Conservation (phyloP, 208 protist species). For the Acanthamoeba triangularis region DNA sequence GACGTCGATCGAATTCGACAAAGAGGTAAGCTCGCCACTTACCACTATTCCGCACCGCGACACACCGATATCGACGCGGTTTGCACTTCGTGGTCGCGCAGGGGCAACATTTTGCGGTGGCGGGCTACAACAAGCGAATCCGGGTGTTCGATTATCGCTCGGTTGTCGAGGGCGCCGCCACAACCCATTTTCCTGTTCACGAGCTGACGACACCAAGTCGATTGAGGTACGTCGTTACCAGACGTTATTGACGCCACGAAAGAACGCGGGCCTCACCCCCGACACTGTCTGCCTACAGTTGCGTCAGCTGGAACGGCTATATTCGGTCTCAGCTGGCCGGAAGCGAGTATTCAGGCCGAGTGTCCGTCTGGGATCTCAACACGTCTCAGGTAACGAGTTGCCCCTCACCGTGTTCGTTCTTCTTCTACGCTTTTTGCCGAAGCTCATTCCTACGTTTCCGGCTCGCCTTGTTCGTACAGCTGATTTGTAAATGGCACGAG, state of each 20-base stretch:
- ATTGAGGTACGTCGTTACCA: constrained; percentile 44
- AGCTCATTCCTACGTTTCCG: neutral
- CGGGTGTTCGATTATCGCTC: constrained; percentile 43
- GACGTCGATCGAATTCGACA: constrained; percentile 27
- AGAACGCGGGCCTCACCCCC: neutral
- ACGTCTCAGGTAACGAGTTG: neutral
- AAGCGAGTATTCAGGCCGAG: constrained; percentile 80
- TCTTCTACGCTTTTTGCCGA: neutral
- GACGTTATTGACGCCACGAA: neutral
- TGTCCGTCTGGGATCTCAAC: constrained; percentile 81
- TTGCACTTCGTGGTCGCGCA: neutral
- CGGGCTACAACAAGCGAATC: constrained; percentile 63
- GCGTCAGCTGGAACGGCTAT: constrained; percentile 83
- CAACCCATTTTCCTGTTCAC: constrained; percentile 78
- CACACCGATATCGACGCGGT: neutral
- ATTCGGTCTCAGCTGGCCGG: constrained; percentile 77
- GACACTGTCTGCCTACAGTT: neutral
- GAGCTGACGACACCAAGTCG: constrained; percentile 74
- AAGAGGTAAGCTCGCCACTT: neutral
- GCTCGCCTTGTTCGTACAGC: neutral
- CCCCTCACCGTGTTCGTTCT: neutral
- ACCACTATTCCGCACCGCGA: neutral
- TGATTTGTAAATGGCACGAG: constrained; percentile 69
- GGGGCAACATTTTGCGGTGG: constrained; percentile 61
- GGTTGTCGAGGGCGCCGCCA: neutral